Evolutionary conservation across 305 asterid species (phyloP).

Genomic region (Rubia occidens): DNA sequence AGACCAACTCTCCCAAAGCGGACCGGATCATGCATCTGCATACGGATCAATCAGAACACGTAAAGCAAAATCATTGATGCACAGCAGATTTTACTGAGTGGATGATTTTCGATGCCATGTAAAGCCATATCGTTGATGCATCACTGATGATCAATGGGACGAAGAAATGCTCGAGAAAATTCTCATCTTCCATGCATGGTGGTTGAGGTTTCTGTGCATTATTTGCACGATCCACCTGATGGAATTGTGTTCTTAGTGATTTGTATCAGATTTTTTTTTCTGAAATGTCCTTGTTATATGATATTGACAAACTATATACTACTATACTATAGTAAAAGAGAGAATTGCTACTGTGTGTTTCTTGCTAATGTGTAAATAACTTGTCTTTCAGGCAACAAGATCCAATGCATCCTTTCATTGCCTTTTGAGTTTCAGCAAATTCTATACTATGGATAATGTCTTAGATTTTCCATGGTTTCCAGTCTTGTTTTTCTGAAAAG

Average conservation of each 20-base stretch:
- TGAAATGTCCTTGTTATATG: slow-evolving; percentile 1
- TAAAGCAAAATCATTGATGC: too few species aligned
- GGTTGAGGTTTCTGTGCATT: not conserved
- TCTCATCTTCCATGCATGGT: not conserved
- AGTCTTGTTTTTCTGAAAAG: too few species aligned
- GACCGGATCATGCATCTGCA: not conserved
- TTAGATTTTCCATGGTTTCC: not conserved
- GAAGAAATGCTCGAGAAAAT: slow-evolving; percentile 4
- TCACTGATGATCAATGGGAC: not conserved
- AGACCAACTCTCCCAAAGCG: not conserved
- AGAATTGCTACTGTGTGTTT: not conserved
- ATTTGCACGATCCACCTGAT: not conserved
- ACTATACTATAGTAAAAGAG: slow-evolving; percentile 7
- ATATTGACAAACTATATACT: not conserved
- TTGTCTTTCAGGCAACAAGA: slow-evolving; percentile 3
- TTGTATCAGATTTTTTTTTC: not conserved
- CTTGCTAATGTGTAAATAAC: not conserved
- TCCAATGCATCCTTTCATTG: not conserved
- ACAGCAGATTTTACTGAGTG: not conserved
- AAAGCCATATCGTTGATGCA: slow-evolving; percentile 5
- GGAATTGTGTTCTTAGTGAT: not conserved
- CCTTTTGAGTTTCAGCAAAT: not conserved
- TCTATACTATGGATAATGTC: not conserved
- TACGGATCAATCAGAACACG: too few species aligned
- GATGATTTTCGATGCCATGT: not conserved